Percentiles rank a stretch among this genome's conserved stretches.
These are phyloP conservation scores for Lepidium africanum DNA, from an alignment of 345 rosid species.

Conservation along the genomic window DNA sequence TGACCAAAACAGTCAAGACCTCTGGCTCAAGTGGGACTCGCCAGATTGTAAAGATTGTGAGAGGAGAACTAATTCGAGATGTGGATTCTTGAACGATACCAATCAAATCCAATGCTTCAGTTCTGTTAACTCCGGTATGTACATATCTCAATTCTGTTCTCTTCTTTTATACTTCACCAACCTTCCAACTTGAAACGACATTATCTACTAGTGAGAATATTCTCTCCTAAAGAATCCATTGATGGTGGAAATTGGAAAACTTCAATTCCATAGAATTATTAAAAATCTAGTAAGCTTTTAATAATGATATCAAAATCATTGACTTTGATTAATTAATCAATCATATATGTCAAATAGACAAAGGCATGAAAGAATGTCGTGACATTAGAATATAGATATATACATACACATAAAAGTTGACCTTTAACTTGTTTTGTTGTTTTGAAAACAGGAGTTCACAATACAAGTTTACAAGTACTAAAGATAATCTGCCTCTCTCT, in stretches of 20 bases:
- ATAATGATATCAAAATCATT: constrained; percentile 2
- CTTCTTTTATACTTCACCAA: background rate
- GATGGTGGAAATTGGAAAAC: constrained; percentile 14
- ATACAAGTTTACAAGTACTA: constrained; percentile 26
- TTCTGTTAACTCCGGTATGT: constrained; percentile 28
- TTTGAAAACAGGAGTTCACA: constrained; percentile 25
- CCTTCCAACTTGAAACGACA: background rate
- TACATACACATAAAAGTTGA: too few species aligned
- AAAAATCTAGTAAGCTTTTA: background rate
- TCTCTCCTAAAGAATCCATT: background rate
- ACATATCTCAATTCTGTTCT: background rate
- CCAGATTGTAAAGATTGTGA: constrained; percentile 62
- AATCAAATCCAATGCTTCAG: constrained; percentile 39
- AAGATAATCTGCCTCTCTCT: constrained; percentile 41
- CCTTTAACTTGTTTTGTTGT: background rate
- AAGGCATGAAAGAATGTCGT: background rate
- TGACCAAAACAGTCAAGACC: constrained; percentile 27
- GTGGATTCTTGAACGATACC: constrained; percentile 37
- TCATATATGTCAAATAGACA: background rate
- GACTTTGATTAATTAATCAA: constrained; percentile 17
- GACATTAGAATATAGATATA: background rate
- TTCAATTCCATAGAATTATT: constrained; percentile 9
- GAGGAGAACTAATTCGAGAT: constrained; percentile 36
- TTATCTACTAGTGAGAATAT: background rate
- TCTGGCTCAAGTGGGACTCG: constrained; percentile 44